Evolutionary conservation across 1,284 basidiomycete genomes (phyloP), one percentile per base, ranked within the genome.

Genomic region (Lentinula novae-zelandiae): DNA sequence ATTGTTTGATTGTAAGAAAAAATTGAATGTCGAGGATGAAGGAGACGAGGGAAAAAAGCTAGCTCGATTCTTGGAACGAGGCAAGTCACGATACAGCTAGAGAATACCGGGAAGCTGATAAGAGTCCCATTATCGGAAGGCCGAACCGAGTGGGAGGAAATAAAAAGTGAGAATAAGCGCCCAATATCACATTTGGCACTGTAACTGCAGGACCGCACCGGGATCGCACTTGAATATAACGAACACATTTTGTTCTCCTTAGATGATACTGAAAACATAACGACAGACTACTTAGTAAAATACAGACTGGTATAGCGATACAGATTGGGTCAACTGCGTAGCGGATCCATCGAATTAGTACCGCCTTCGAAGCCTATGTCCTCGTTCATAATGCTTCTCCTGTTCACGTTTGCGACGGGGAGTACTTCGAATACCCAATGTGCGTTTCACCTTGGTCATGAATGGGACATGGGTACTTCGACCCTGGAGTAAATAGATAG

Each of bases 381-480:
- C 54, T 33, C 42, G 42, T 33, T 56, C 54, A 46, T 56, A 56
- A 10, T 56, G 13, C 8, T 53, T 58, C 31, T 33, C 33, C 13
- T 51, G 20, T 17, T 36, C 39, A 31, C 57, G 57, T 20, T 58
- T 42, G 49, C 67, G 68, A 55, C 75, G 77, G 27, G 77, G 76
- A 2, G 75, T 76, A 62, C 77, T 79, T 12, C 77, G 75, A 49
- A 83, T 80, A 15, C 81, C 82, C 7, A 83, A 68, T 5, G 78
- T 72, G 36, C 80, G 78, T 64, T 79, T 82, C 65, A 83, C 72
- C 65, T 73, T 81, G 39, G 80, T 82, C 78, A 82, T 76, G 63
- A 83, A 67, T 8, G 82, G 72, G 39, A 82, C 78, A 66, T 81
- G 80, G 22, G 76, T 70, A 36, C 74, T 74, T 56, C 75, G 72